Percentiles rank a stretch among this genome's conserved stretches.
Evolutionary conservation across 2,329 filamentous ascomycete species (phyloP).

Genomic region (Scedosporium aurantiacum): DNA sequence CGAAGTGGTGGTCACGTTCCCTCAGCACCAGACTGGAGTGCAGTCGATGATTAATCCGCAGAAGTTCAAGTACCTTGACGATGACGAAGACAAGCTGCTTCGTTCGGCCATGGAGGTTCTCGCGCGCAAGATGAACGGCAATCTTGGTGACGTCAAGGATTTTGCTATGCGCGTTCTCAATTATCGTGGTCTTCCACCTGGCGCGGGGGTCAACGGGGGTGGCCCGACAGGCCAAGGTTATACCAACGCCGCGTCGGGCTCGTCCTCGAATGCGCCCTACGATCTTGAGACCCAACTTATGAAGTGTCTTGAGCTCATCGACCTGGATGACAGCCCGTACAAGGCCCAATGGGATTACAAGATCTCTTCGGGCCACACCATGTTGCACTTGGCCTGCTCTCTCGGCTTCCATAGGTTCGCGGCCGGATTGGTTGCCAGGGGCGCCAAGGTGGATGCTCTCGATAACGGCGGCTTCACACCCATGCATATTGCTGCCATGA

Average conservation of each 20-base stretch:
- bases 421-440: conserved; percentile 63
- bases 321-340: conserved; percentile 62
- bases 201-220: conserved; percentile 22
- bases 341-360: conserved; percentile 56
- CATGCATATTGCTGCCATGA: conserved; percentile 70
- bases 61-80: conserved; percentile 64
- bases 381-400: conserved; percentile 70
- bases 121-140: conserved; percentile 52
- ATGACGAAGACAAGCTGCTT: conserved; percentile 58
- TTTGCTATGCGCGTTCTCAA: conserved; percentile 49
- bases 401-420: conserved; percentile 66
- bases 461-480: conserved; percentile 75
- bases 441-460: conserved; percentile 63
- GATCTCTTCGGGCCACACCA: conserved; percentile 59
- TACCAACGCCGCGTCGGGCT: conserved; percentile 27
- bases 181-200: conserved; percentile 3
- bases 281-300: conserved; percentile 60
- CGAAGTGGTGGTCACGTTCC: conserved; percentile 53
- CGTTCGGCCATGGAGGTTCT: conserved; percentile 56
- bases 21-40: conserved; percentile 26
- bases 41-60: conserved; percentile 5
- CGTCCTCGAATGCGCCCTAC: background rate
- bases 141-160: conserved; percentile 49
- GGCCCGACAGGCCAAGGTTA: conserved; percentile 31
- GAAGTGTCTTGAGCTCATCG: conserved; percentile 66